Evolutionary conservation across 148 eudicot genomes (phyloP).

Genomic region (Linanthus parryae): DNA sequence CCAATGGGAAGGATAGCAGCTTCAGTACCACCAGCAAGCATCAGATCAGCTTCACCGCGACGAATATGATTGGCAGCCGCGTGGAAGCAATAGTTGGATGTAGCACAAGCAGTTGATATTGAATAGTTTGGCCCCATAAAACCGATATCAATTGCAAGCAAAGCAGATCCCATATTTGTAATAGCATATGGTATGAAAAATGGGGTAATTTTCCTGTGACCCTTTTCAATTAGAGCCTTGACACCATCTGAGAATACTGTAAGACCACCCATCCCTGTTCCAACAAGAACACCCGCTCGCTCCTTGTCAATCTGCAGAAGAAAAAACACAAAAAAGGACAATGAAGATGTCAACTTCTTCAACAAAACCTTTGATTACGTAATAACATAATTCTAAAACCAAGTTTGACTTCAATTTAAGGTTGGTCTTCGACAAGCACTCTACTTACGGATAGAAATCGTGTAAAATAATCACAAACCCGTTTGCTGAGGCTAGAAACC

Average conservation of each 20-base stretch:
- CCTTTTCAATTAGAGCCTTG: slow-evolving; percentile 72
- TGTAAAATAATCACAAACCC: too few relatives aligned
- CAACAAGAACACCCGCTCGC: slow-evolving; percentile 86
- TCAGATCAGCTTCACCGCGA: slow-evolving; percentile 87
- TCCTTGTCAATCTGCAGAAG: slow-evolving; percentile 61
- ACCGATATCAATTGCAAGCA: slow-evolving; percentile 92
- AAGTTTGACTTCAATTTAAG: too few relatives aligned
- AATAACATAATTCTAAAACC: too few relatives aligned
- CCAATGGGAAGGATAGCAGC: slow-evolving; percentile 92
- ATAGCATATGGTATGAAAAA: slow-evolving; percentile 90
- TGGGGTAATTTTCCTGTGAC: slow-evolving; percentile 80
- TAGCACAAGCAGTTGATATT: slow-evolving; percentile 95
- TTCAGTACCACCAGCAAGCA: slow-evolving; percentile 96
- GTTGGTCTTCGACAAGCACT: too few relatives aligned
- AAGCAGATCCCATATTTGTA: slow-evolving; percentile 94
- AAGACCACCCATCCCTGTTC: slow-evolving; percentile 96
- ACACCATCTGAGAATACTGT: slow-evolving; percentile 80
- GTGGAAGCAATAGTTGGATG: slow-evolving; percentile 85
- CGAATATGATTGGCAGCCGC: slow-evolving; percentile 98
- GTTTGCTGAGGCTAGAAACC: too few relatives aligned
- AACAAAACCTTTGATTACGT: too few relatives aligned
- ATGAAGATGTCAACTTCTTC: too few relatives aligned
- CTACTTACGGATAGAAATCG: too few relatives aligned
- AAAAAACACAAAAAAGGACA: neutral
- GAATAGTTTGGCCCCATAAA: slow-evolving; percentile 97